Evolutionary conservation across 2,329 filamentous ascomycete genomes (phyloP).

Genomic region (Coniella lustricola): DNA sequence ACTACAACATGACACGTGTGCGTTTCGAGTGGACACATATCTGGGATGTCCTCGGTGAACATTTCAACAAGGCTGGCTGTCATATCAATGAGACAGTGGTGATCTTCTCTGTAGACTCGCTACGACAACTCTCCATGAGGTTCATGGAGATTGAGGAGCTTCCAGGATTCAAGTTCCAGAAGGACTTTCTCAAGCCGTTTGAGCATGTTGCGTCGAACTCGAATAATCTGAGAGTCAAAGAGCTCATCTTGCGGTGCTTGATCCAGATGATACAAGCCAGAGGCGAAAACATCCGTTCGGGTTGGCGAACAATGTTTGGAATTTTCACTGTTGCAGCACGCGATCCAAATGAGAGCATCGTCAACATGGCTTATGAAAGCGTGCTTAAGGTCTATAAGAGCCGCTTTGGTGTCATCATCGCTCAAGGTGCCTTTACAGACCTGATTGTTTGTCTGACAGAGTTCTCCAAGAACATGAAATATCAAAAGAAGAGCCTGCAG

Average conservation of each 20-base stretch:
- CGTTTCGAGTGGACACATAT: slow-evolving; percentile 98
- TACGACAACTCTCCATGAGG: slow-evolving; percentile 93
- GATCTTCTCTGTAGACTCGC: slow-evolving; percentile 91
- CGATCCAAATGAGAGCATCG: slow-evolving; percentile 90
- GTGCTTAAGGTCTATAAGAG: slow-evolving; percentile 94
- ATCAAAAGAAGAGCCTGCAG: slow-evolving; percentile 96
- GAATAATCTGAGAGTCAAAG: slow-evolving; percentile 85
- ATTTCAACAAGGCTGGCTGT: slow-evolving; percentile 97
- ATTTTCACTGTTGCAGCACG: slow-evolving; percentile 93
- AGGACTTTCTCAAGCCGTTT: slow-evolving; percentile 97
- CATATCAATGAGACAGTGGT: slow-evolving; percentile 95
- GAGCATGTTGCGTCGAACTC: slow-evolving; percentile 96
- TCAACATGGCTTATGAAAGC: slow-evolving; percentile 94
- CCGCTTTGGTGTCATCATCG: slow-evolving; percentile 91
- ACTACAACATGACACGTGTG: slow-evolving; percentile 99
- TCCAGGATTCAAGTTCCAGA: slow-evolving; percentile 98
- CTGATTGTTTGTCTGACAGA: slow-evolving; percentile 93
- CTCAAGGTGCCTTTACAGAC: slow-evolving; percentile 93
- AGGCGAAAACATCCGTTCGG: slow-evolving; percentile 93
- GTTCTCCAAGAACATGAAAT: slow-evolving; percentile 97
- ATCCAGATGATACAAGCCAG: slow-evolving; percentile 99
- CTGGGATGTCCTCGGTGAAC: slow-evolving; percentile 94
- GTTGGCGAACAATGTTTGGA: slow-evolving; percentile 99
- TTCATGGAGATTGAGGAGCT: slow-evolving; percentile 98
- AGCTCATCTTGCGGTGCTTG: slow-evolving; percentile 91